Conservation (phyloP, 176 grass and related monocot genomes). For the Triticum dicoccoides region DNA sequence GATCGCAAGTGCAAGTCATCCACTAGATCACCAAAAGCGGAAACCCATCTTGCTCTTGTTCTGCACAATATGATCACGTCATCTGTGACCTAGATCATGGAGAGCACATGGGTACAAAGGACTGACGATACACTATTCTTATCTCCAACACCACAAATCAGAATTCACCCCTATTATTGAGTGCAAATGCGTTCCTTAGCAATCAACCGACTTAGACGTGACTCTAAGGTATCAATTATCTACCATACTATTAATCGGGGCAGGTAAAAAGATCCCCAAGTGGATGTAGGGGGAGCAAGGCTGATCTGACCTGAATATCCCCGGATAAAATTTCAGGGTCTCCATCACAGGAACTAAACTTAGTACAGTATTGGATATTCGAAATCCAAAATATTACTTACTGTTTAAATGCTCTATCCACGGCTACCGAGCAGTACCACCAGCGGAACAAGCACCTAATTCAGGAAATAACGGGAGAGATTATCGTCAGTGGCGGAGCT, state of each 20-base stretch:
- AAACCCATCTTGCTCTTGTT: not conserved
- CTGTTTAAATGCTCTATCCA: not conserved
- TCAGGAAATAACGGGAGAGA: not conserved
- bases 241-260: not conserved
- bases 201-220: not conserved
- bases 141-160: not conserved
- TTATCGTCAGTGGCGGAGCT: not conserved
- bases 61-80: not conserved
- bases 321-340: not conserved
- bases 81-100: not conserved
- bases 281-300: not conserved
- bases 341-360: not conserved
- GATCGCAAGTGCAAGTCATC: slow-evolving; percentile 16
- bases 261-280: not conserved
- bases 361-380: not conserved
- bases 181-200: not conserved
- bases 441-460: not conserved
- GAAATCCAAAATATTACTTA: not conserved
- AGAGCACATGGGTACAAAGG: not conserved
- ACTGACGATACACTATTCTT: not conserved
- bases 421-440: not conserved
- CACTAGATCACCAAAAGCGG: not conserved
- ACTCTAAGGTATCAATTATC: not conserved
- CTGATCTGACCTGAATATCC: slow-evolving; percentile 1
- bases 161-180: not conserved